A percentile compares a stretch with the other conserved stretches of the same genome.
These are phyloP conservation scores for Strobilomyces dryophilus DNA, from an alignment of 768 basidiomycete genomes.

Conservation along the genomic window DNA sequence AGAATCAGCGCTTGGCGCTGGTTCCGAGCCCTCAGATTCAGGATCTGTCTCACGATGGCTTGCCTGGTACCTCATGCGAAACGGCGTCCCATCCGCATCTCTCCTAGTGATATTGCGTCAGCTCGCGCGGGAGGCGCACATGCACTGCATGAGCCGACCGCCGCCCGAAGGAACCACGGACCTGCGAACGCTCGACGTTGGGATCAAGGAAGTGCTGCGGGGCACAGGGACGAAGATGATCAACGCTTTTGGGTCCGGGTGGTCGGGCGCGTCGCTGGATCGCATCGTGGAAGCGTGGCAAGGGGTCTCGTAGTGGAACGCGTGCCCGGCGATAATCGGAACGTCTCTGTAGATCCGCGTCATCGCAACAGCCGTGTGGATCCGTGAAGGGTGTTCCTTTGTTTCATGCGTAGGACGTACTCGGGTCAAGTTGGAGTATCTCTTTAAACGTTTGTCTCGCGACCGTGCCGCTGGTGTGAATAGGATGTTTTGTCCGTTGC, in stretches of 20 bases:
- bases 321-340: not conserved
- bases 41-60: slow-evolving; percentile 37
- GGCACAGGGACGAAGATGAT: slow-evolving; percentile 81
- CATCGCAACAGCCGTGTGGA: not conserved
- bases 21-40: slow-evolving; percentile 5
- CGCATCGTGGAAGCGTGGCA: slow-evolving; percentile 62
- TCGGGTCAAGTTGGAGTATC: not conserved
- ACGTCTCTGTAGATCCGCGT: not conserved
- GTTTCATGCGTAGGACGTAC: not conserved
- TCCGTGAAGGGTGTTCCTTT: not conserved
- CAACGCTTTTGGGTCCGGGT: slow-evolving; percentile 63
- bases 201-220: slow-evolving; percentile 84
- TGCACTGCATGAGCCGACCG: slow-evolving; percentile 46
- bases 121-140: slow-evolving; percentile 60
- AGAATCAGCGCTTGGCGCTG: slow-evolving; percentile 7
- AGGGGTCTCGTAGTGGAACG: slow-evolving; percentile 10
- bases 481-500: not conserved
- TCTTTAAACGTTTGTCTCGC: not conserved
- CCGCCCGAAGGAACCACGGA: slow-evolving; percentile 50
- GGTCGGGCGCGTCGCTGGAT: slow-evolving; percentile 66
- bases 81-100: slow-evolving; percentile 67
- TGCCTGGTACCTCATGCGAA: slow-evolving; percentile 68
- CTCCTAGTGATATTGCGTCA: slow-evolving; percentile 58
- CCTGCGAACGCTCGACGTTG: slow-evolving; percentile 37
- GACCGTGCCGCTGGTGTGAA: not conserved